Percentiles rank a stretch among this genome's conserved stretches.
These are phyloP conservation scores for Straminergon stramineum DNA, from an alignment of 225 moss, liverwort and hornwort species.

Conservation along the genomic window DNA sequence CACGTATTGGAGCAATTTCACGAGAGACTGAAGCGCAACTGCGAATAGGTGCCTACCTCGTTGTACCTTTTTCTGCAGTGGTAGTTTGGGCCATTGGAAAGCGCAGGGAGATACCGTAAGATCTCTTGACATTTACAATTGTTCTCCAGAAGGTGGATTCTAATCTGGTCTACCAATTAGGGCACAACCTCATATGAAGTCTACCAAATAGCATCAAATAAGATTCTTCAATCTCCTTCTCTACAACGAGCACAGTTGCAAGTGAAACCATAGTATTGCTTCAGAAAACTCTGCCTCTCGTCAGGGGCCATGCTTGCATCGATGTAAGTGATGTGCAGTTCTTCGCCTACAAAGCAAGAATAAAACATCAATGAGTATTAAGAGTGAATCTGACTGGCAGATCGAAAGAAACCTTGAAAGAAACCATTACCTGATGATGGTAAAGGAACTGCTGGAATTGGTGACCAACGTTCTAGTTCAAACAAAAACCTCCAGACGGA, in stretches of 20 bases:
- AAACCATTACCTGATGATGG: neutral
- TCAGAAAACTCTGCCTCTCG: constrained; percentile 38
- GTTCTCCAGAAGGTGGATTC: neutral
- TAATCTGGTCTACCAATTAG: neutral
- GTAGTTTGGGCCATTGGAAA: constrained; percentile 62
- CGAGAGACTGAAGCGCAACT: constrained; percentile 55
- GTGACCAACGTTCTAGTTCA: neutral
- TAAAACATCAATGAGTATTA: neutral
- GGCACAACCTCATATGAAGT: neutral
- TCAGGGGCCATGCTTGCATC: constrained; percentile 58
- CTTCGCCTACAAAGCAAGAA: constrained; percentile 38
- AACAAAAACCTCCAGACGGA: neutral
- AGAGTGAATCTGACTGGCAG: neutral
- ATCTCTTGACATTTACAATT: neutral
- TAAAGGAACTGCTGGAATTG: neutral
- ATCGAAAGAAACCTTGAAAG: neutral
- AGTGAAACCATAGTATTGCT: constrained; percentile 50
- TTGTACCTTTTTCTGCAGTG: constrained; percentile 58
- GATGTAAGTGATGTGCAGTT: constrained; percentile 58
- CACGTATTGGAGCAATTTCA: constrained; percentile 73
- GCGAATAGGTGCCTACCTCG: constrained; percentile 42
- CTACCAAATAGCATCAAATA: neutral
- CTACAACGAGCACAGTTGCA: constrained; percentile 59
- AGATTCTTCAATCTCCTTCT: constrained; percentile 34
- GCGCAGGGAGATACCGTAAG: neutral